Percentiles rank a stretch among this genome's conserved stretches.
These are phyloP conservation scores for Psilocybe tampanensis DNA, from an alignment of 768 basidiomycete genomes.

Conservation along the genomic window DNA sequence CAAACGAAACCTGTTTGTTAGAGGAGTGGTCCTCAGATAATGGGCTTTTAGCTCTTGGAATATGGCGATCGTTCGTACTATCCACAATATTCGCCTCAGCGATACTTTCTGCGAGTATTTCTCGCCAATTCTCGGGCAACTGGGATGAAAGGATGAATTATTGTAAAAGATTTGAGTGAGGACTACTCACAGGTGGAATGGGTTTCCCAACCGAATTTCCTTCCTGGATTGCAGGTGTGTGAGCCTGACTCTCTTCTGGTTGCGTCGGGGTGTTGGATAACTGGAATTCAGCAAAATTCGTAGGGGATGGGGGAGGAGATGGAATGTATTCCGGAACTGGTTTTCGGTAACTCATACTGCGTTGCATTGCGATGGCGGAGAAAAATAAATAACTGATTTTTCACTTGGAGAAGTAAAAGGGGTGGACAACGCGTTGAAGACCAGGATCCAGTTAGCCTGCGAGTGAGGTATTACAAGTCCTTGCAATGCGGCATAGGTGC, in stretches of 20 bases:
- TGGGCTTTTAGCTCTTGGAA: not conserved
- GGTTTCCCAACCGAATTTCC: conserved; percentile 5
- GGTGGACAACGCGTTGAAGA: not conserved
- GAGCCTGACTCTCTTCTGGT: not conserved
- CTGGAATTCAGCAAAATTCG: conserved; percentile 7
- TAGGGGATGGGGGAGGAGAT: conserved; percentile 56
- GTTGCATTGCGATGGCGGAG: conserved; percentile 29
- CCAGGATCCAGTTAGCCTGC: conserved; percentile 1
- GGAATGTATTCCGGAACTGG: conserved; percentile 71
- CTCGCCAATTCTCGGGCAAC: conserved; percentile 39
- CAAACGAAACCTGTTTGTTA: no score
- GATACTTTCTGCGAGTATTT: conserved; percentile 26
- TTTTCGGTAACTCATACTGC: conserved; percentile 67
- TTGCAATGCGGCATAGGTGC: not conserved
- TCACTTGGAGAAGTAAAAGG: not conserved
- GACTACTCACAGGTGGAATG: conserved; percentile 15
- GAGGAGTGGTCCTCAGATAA: not conserved
- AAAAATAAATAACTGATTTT: conserved; percentile 1
- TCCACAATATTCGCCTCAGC: not conserved
- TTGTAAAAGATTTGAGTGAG: not conserved
- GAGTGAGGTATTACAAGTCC: not conserved
- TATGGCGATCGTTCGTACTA: not conserved
- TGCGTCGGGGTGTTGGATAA: conserved; percentile 2
- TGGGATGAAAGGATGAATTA: conserved; percentile 7
- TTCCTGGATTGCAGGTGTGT: not conserved